phyloP scores from a whole-genome alignment of 192 early-diverging fungal genomes.

The Paraglomus brasilianum region DNA sequence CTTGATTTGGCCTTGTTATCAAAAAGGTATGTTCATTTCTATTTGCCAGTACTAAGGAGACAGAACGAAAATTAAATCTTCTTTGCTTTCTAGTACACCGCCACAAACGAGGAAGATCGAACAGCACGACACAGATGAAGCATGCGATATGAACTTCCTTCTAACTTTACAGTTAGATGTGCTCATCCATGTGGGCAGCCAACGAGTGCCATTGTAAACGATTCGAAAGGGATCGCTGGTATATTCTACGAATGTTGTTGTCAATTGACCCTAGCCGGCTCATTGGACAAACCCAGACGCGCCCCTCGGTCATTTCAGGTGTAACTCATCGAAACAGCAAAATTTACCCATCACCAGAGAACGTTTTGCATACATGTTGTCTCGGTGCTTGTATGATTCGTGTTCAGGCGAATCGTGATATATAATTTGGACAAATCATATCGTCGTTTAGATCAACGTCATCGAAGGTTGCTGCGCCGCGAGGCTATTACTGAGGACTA shows the following conservation, averaged over 20 bases:
- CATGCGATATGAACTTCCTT: constrained; percentile 71
- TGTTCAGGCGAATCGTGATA: constrained; percentile 56
- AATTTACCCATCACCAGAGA: constrained; percentile 65
- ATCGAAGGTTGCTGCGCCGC: too few relatives aligned
- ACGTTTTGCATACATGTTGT: constrained; percentile 62
- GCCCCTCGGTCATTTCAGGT: too few relatives aligned
- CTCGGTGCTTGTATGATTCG: constrained; percentile 64
- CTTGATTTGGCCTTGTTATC: constrained; percentile 62
- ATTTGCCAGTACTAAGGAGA: neutral
- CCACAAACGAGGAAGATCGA: constrained; percentile 56
- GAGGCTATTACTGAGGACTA: too few relatives aligned
- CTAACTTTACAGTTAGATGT: constrained; percentile 64
- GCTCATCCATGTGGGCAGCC: constrained; percentile 64
- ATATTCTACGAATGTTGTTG: constrained; percentile 40
- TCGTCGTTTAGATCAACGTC: too few relatives aligned
- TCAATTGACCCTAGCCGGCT: constrained; percentile 15
- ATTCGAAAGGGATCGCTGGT: constrained; percentile 52
- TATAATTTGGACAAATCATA: too few relatives aligned
- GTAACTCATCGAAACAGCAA: constrained; percentile 45
- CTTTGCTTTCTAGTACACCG: constrained; percentile 46
- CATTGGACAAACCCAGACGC: constrained; percentile 12
- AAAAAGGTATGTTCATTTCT: constrained; percentile 44
- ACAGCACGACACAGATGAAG: constrained; percentile 64
- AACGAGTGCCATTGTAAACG: constrained; percentile 61
- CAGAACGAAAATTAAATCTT: constrained; percentile 21